A percentile compares a stretch with the other conserved stretches of the same genome.
phyloP scores from a whole-genome alignment of 805 yeast genomes.

The Ogataea nitratoaversa region DNA sequence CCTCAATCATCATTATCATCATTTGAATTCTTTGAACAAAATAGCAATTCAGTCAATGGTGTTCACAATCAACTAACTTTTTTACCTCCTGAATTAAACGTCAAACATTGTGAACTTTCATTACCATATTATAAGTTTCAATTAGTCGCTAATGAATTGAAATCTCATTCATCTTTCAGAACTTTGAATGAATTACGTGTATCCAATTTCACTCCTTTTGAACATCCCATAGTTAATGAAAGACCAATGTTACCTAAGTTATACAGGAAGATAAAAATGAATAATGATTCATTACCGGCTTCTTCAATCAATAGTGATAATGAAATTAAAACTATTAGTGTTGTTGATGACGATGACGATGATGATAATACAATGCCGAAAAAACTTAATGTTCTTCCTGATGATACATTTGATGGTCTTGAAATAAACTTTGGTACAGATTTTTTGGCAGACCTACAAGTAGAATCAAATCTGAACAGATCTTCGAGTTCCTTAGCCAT shows the following conservation, averaged over 20 bases:
- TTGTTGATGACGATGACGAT: not conserved
- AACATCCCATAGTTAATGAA: slow-evolving; percentile 5
- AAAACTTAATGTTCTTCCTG: not conserved
- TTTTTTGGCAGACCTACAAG: not conserved
- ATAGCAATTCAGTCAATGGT: slow-evolving; percentile 15
- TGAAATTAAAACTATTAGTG: not conserved
- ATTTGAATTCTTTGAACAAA: slow-evolving; percentile 15
- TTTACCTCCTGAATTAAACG: slow-evolving; percentile 42
- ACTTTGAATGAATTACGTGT: slow-evolving; percentile 16
- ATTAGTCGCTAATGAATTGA: slow-evolving; percentile 23
- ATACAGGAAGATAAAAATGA: slow-evolving; percentile 1
- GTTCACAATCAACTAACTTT: slow-evolving; percentile 8
- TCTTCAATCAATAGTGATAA: not conserved
- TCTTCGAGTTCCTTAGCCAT: not conserved
- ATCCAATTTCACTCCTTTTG: slow-evolving; percentile 7
- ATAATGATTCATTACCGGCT: not conserved
- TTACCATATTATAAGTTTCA: slow-evolving; percentile 23
- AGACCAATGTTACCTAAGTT: slow-evolving; percentile 22
- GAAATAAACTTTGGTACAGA: slow-evolving; percentile 1
- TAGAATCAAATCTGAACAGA: not conserved
- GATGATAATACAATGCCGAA: not conserved
- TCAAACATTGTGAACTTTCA: slow-evolving; percentile 21
- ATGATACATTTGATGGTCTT: not conserved
- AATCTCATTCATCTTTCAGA: slow-evolving; percentile 12
- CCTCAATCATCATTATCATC: slow-evolving; percentile 28